Percentiles rank a stretch among this genome's conserved stretches.
phyloP scores from a whole-genome alignment of 805 yeast genomes.

The Lipomyces lipofer region DNA sequence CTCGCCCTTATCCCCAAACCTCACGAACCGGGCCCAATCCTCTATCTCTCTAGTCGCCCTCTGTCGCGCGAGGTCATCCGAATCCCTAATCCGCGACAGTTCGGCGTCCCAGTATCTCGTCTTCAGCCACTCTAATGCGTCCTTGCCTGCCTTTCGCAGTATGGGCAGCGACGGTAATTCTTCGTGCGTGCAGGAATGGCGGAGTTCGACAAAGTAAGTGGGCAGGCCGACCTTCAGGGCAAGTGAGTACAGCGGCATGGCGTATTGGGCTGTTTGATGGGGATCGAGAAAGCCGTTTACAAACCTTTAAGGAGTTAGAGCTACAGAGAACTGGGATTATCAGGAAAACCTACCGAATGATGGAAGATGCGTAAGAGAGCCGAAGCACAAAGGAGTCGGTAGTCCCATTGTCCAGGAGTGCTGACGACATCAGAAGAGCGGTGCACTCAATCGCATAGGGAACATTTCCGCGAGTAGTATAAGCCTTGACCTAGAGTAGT shows the following conservation, averaged over 20 bases:
- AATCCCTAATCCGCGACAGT: constrained; percentile 3
- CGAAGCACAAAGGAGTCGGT: constrained; percentile 42
- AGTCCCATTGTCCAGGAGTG: constrained; percentile 45
- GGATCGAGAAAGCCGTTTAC: constrained; percentile 93
- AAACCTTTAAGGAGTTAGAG: constrained; percentile 74
- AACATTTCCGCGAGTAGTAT: constrained; percentile 58
- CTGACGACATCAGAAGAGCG: constrained; percentile 54
- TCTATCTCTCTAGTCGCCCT: not conserved
- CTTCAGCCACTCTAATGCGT: constrained; percentile 75
- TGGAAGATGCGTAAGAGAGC: constrained; percentile 47
- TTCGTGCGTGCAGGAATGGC: constrained; percentile 93
- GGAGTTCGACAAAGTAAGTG: constrained; percentile 76
- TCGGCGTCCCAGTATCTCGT: constrained; percentile 64
- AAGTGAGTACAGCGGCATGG: constrained; percentile 72
- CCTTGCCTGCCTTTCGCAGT: constrained; percentile 57
- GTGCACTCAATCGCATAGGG: constrained; percentile 77
- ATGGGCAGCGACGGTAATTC: constrained; percentile 67
- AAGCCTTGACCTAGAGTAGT: constrained; percentile 42
- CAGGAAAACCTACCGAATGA: no score
- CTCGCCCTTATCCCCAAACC: not conserved
- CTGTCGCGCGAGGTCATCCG: not conserved
- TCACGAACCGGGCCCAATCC: not conserved
- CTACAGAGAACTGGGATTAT: constrained; percentile 55
- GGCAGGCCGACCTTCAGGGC: constrained; percentile 74
- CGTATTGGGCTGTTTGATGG: constrained; percentile 72